Evolutionary conservation across 148 eudicot species (phyloP).

Genomic region (Spergularia marina): DNA sequence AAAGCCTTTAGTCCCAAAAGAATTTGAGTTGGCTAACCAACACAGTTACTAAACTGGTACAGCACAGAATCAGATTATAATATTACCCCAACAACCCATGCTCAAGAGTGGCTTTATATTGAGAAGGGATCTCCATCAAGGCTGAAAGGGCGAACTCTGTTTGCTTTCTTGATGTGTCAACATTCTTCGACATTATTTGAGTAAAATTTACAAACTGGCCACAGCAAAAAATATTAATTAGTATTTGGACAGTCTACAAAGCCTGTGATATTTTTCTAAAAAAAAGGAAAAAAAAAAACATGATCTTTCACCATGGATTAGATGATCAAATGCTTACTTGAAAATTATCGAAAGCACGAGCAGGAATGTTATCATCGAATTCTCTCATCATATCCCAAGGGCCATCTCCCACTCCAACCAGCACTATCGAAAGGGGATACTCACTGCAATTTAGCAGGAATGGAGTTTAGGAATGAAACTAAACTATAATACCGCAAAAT

Average conservation of each 20-base stretch:
- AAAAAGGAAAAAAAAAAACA: background rate
- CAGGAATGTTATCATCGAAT: conserved; percentile 93
- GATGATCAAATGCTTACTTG: conserved; percentile 51
- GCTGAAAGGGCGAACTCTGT: conserved; percentile 92
- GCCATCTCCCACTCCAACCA: conserved; percentile 99
- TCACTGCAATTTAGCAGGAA: conserved; percentile 46
- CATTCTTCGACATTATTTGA: conserved; percentile 81
- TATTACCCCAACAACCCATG: conserved; percentile 80
- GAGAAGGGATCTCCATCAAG: conserved; percentile 95
- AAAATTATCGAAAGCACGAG: conserved; percentile 95
- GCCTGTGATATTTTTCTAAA: background rate
- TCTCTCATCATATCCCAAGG: conserved; percentile 99
- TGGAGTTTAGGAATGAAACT: background rate
- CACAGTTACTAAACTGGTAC: background rate
- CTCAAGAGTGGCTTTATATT: conserved; percentile 94
- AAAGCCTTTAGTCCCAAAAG: background rate
- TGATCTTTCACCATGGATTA: conserved; percentile 9
- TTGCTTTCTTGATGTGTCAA: conserved; percentile 64
- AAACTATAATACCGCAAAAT: background rate
- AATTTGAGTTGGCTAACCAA: background rate
- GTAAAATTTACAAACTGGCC: conserved; percentile 93
- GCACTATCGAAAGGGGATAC: conserved; percentile 81
- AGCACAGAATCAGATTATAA: background rate
- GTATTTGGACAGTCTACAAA: background rate
- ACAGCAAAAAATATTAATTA: conserved; percentile 10